These are phyloP conservation scores for Hymenoscyphus occultus DNA, from an alignment of 2,329 filamentous ascomycete genomes.

Conservation along the genomic window DNA sequence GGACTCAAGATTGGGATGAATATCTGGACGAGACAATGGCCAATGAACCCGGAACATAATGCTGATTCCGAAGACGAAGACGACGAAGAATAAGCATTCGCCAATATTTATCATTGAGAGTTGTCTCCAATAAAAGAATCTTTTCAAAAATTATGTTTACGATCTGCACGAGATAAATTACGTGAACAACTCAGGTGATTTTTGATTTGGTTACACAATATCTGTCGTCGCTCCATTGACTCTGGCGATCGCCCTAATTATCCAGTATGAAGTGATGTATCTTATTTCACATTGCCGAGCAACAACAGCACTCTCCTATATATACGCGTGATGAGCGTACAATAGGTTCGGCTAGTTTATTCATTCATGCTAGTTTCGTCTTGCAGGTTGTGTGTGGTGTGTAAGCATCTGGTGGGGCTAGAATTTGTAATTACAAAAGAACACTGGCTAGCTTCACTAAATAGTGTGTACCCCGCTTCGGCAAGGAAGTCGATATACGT, in stretches of 20 bases:
- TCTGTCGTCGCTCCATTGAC: background rate
- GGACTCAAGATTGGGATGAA: slow-evolving; percentile 59
- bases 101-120: no score
- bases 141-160: background rate
- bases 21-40: slow-evolving; percentile 44
- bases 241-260: background rate
- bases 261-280: background rate
- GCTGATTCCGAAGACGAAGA: background rate
- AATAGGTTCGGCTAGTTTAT: background rate
- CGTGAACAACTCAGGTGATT: background rate
- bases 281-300: background rate
- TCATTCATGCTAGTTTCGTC: background rate
- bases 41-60: slow-evolving; percentile 19
- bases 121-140: background rate
- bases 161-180: background rate
- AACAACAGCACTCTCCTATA: background rate
- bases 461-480: background rate
- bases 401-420: background rate
- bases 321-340: background rate
- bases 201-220: background rate
- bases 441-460: background rate
- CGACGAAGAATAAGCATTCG: background rate
- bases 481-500: background rate
- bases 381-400: background rate
- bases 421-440: background rate